A percentile compares a stretch with the other conserved stretches of the same genome.
phyloP scores from a whole-genome alignment of 352 stramenopile genomes.

The Pseudoperonospora humuli region DNA sequence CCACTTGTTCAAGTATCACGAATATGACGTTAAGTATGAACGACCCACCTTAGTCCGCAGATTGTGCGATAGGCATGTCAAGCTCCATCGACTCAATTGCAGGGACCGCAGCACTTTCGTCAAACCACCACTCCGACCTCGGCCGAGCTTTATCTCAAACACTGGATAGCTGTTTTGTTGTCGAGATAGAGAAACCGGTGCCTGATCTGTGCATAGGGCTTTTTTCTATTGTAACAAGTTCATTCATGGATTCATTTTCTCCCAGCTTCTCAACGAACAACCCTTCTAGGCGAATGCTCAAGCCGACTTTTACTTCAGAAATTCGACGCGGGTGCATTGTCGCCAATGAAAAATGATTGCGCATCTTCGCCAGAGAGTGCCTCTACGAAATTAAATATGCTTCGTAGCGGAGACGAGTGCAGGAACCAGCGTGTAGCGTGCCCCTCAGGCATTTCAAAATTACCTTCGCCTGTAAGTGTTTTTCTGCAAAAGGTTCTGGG shows the following conservation, averaged over 20 bases:
- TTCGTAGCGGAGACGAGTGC: constrained; percentile 21
- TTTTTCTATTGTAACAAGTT: background rate
- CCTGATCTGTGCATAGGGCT: too few species aligned
- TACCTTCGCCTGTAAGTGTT: constrained; percentile 40
- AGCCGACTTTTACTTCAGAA: constrained; percentile 37
- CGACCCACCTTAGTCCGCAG: too few species aligned
- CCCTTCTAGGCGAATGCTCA: constrained; percentile 51
- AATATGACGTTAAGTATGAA: too few species aligned
- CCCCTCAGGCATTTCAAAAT: constrained; percentile 41
- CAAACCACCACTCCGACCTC: too few species aligned
- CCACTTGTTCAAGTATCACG: too few species aligned
- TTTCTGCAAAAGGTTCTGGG: constrained; percentile 33
- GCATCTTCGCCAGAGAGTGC: constrained; percentile 39
- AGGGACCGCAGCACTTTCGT: too few species aligned
- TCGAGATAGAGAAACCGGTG: too few species aligned
- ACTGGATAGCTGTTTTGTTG: too few species aligned
- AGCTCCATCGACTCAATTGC: too few species aligned
- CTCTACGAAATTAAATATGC: constrained; percentile 49
- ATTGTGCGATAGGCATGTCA: too few species aligned
- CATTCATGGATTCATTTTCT: constrained; percentile 1
- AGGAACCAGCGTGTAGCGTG: constrained; percentile 45
- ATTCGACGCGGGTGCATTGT: constrained; percentile 56
- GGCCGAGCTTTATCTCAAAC: too few species aligned
- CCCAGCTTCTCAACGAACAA: constrained; percentile 53
- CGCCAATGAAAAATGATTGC: constrained; percentile 37